Evolutionary conservation across 2,329 filamentous ascomycete species (phyloP), one percentile per base, ranked within the genome.

Genomic region (Cercospora citrullina): DNA sequence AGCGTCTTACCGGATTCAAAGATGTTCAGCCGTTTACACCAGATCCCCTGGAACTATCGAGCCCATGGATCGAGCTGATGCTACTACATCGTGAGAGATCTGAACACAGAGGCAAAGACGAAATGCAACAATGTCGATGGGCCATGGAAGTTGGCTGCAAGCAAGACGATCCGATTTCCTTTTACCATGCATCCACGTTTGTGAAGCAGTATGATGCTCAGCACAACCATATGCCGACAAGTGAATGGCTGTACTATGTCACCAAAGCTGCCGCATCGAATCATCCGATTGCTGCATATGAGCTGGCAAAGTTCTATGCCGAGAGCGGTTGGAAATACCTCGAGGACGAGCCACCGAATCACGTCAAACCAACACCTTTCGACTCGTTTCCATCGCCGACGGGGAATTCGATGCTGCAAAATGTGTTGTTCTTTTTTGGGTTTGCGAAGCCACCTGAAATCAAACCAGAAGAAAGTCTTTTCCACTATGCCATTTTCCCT

Each of bases 201-300:
- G 58, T 53, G 30, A 73, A 72, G 28, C 73, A 77, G 23, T 67
- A 71, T 14, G 62, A 70, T 14, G 39, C 55, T 16, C 62, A 73
- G 39, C 66, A 71, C 5, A 69, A 73, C 16, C 71, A 75, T 2
- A 68, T 70, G 30, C 68, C 71, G 28, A 79, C 75, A 16, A 72
- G 72, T 33, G 72, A 76, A 2, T 84, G 82, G 82, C 73, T 84
- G 8, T 78, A 78, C 66, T 79, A 80, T 69, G 80, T 80, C 63
- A 83, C 76, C 36, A 84, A 83, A 75, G 81, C 82, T 2, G 82
- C 82, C 3, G 77, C 79, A 10, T 79, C 78, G 5, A 78, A 79
- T 1, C 77, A 82, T 60, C 66, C 73, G 6, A 76, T 77, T 63
- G 81, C 82, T 8, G 78, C 77, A 30, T 75, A 78, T 39, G 67